A percentile compares a stretch with the other conserved stretches of the same genome.
These are phyloP conservation scores for Warburgia ugandensis DNA, from an alignment of 164 flowering plant genomes.

Conservation along the genomic window DNA sequence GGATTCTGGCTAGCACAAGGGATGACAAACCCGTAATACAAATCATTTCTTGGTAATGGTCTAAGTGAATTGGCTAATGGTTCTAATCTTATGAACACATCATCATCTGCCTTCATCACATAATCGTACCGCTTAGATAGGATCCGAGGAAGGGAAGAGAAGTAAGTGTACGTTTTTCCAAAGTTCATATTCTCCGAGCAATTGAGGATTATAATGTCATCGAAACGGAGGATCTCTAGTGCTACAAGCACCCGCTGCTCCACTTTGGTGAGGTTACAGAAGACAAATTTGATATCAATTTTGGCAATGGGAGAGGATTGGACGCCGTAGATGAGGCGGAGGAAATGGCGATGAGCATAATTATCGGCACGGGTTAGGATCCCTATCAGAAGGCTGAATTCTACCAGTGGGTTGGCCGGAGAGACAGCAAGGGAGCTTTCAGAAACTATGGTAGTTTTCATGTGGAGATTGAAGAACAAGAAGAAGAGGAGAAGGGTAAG, in stretches of 20 bases:
- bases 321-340: constrained; percentile 48
- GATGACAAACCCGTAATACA: constrained; percentile 78
- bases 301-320: constrained; percentile 40
- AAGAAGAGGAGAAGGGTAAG: constrained; percentile 19
- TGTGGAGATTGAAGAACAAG: constrained; percentile 15
- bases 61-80: constrained; percentile 28
- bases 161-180: constrained; percentile 62
- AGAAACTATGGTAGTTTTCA: constrained; percentile 5
- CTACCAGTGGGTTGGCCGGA: background rate
- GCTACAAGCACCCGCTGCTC: constrained; percentile 40
- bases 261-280: constrained; percentile 55
- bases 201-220: constrained; percentile 55
- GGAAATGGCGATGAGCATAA: constrained; percentile 56
- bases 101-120: constrained; percentile 68
- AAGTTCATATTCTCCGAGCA: constrained; percentile 62
- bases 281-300: constrained; percentile 42
- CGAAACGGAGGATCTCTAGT: constrained; percentile 47
- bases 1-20: constrained; percentile 86
- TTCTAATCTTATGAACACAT: constrained; percentile 3
- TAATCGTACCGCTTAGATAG: constrained; percentile 33
- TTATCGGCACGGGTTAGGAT: constrained; percentile 43
- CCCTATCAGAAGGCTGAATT: constrained; percentile 48
- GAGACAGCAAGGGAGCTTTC: background rate
- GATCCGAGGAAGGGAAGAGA: constrained; percentile 39
- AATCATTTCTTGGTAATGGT: constrained; percentile 61